These are phyloP conservation scores for Lipomyces orientalis DNA, from an alignment of 805 yeast species.

Conservation along the genomic window DNA sequence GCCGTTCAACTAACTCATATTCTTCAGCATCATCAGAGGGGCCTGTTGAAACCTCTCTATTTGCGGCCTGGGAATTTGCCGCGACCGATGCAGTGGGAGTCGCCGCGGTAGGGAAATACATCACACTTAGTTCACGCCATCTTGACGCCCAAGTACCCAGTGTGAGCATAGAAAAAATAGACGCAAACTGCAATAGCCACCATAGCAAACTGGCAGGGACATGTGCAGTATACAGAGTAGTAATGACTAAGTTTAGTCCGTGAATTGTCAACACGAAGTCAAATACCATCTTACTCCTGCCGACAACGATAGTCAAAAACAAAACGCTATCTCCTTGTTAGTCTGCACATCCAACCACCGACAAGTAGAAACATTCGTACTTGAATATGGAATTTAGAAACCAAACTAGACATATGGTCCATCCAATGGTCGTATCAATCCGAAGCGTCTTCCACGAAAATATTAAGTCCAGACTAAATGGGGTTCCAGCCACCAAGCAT, in stretches of 20 bases:
- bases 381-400: constrained; percentile 73
- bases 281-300: constrained; percentile 92
- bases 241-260: constrained; percentile 73
- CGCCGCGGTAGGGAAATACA: constrained; percentile 61
- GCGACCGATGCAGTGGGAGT: constrained; percentile 4
- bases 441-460: constrained; percentile 81
- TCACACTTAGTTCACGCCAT: constrained; percentile 88
- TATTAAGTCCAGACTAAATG: constrained; percentile 69
- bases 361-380: constrained; percentile 19
- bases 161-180: constrained; percentile 70
- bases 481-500: constrained; percentile 72
- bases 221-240: constrained; percentile 64
- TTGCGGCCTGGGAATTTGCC: background rate
- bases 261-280: constrained; percentile 96
- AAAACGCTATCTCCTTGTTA: constrained; percentile 59
- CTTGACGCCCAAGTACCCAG: constrained; percentile 89
- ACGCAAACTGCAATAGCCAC: constrained; percentile 80
- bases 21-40: constrained; percentile 9
- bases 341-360: background rate
- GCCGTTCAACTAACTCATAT: constrained; percentile 22
- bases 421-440: constrained; percentile 78
- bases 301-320: constrained; percentile 84
- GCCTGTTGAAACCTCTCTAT: background rate
- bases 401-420: constrained; percentile 78
- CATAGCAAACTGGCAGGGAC: constrained; percentile 77